These are phyloP conservation scores for Biancaea sappan DNA, from an alignment of 306 rosid species.

Conservation along the genomic window DNA sequence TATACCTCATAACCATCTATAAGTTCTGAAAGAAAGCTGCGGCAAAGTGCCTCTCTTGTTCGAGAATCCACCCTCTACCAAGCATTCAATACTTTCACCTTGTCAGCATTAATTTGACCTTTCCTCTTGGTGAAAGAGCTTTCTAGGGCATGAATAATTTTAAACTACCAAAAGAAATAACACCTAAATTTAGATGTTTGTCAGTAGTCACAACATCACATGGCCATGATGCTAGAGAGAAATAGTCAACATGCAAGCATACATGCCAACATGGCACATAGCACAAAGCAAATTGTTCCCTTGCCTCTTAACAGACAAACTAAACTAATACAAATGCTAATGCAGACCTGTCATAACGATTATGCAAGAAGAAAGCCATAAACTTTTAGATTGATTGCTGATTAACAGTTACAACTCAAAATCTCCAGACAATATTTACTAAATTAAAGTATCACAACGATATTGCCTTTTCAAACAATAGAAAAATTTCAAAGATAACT, in stretches of 20 bases:
- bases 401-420: conserved; percentile 10
- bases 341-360: neutral
- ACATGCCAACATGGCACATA: conserved; percentile 2
- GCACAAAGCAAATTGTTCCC: conserved; percentile 10
- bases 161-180: conserved; percentile 57
- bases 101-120: conserved; percentile 59
- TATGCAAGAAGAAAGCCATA: neutral
- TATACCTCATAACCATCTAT: conserved; percentile 81
- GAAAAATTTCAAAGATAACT: neutral
- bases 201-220: conserved; percentile 1
- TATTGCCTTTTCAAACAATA: conserved; percentile 20
- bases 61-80: conserved; percentile 57
- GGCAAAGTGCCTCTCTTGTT: conserved; percentile 94
- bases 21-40: conserved; percentile 71
- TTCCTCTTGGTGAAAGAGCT: conserved; percentile 53
- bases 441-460: conserved; percentile 2
- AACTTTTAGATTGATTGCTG: conserved; percentile 3
- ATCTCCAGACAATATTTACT: neutral
- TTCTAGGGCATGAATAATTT: conserved; percentile 57
- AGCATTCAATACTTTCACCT: conserved; percentile 18
- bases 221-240: neutral
- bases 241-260: conserved; percentile 13
- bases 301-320: neutral
- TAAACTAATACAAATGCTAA: conserved; percentile 5
- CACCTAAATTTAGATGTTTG: conserved; percentile 26